These are phyloP conservation scores for Beauveria sp. DNA, from an alignment of 2,329 filamentous ascomycete genomes.

Conservation along the genomic window DNA sequence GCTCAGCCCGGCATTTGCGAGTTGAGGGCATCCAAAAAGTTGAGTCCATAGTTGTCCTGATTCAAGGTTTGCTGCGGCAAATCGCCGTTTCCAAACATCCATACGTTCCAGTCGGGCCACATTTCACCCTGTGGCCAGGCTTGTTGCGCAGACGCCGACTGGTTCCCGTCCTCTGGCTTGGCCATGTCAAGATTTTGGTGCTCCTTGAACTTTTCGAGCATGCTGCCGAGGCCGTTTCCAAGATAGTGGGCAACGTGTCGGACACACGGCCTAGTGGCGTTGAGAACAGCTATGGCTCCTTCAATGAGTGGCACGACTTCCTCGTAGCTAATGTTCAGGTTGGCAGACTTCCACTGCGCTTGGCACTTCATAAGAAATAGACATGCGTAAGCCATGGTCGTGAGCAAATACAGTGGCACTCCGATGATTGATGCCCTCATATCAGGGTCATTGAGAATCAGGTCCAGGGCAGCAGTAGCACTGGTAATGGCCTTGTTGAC, in stretches of 20 bases:
- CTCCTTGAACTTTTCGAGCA: constrained; percentile 23
- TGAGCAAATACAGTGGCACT: constrained; percentile 25
- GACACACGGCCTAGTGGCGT: constrained; percentile 19
- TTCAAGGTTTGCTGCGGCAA: constrained; percentile 15
- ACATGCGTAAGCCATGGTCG: constrained; percentile 25
- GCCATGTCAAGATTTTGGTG: neutral
- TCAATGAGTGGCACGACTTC: constrained; percentile 23
- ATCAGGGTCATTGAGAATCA: constrained; percentile 24
- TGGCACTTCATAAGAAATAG: constrained; percentile 27
- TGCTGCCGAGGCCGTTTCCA: constrained; percentile 21
- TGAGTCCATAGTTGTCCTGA: constrained; percentile 19
- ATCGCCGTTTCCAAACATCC: constrained; percentile 20
- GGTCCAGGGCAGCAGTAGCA: constrained; percentile 22
- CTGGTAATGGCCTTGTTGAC: constrained; percentile 32
- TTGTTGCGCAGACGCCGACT: constrained; percentile 11
- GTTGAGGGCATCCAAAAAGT: constrained; percentile 20
- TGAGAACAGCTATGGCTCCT: constrained; percentile 18
- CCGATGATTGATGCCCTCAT: constrained; percentile 25
- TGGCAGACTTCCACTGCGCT: constrained; percentile 22
- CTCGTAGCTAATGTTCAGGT: constrained; percentile 22
- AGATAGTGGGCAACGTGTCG: constrained; percentile 24
- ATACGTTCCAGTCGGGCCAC: constrained; percentile 19
- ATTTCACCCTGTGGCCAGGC: constrained; percentile 10
- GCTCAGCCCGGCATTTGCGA: constrained; percentile 21
- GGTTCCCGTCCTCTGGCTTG: constrained; percentile 10